Evolutionary conservation across 495 filamentous ascomycete genomes (phyloP), one percentile per base, ranked within the genome.

Genomic region (Apiosordaria backusii): DNA sequence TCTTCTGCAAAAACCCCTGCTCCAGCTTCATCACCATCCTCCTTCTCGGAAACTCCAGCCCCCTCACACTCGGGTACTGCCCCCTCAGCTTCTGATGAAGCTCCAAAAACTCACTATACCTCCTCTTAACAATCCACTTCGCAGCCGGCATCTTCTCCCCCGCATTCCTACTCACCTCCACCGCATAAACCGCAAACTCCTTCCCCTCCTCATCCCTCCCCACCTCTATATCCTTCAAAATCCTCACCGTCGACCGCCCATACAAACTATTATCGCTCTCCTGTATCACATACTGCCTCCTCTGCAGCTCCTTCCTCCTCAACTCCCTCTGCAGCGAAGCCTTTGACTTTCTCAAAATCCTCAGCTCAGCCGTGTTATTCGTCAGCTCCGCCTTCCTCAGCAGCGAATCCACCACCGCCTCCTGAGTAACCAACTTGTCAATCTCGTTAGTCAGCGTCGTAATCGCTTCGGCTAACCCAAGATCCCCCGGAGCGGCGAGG

Each of bases 251-350:
- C 4, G 95, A 92, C 15, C 95, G 89, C 18, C 95, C 95, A 75
- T 95, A 97, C 52, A 99, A 81, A 75, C 93, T 97, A 77, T 98
- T 99, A 72, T 98, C 96, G 73, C 92, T 97, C 75, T 98, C 94
- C 75, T 99, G 96, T 50, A 97, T 88, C 68, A 96, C 92, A 71
- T 98, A 99, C 75, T 98, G 96, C 77, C 97, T 93, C 52, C 92
- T 84, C 77, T 99, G 96, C 72, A 99, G 83, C 78, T 97, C 95
- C 75, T 98, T 98, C 27, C 95, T 87, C 50, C 91, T 85, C 50
- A 97, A 92, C 74, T 99, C 96, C 53, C 94, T 84, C 71, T 96
- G 88, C 65, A 99, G 82, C 74, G 94, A 97, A 18, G 91, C 87
- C 73, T 94, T 97, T 3, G 93, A 97, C 75, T 99, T 99, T 45